These are phyloP conservation scores for Pseudisothecium myosuroides DNA, from an alignment of 225 moss, liverwort and hornwort species.

Conservation along the genomic window DNA sequence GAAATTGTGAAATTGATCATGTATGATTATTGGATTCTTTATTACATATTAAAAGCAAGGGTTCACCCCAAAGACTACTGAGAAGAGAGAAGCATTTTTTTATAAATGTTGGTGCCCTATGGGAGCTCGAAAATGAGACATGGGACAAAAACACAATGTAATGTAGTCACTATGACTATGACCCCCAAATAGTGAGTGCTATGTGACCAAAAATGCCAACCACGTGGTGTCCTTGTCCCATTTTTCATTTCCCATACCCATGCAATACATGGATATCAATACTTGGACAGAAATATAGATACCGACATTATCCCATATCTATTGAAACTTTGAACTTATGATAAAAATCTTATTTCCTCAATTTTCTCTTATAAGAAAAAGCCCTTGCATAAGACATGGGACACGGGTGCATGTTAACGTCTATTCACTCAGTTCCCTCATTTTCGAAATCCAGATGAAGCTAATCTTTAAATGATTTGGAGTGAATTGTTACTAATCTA, in stretches of 20 bases:
- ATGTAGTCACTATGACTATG: neutral
- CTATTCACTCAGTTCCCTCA: neutral
- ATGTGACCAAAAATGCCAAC: neutral
- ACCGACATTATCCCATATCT: neutral
- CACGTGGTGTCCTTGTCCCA: neutral
- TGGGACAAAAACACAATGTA: neutral
- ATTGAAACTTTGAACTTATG: neutral
- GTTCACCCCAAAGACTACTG: neutral
- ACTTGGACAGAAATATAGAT: neutral
- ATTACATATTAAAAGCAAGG: neutral
- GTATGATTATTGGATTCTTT: too few species aligned
- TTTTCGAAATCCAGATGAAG: neutral
- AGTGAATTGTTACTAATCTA: neutral
- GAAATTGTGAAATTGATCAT: neutral
- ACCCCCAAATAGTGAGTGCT: neutral
- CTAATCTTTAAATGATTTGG: neutral
- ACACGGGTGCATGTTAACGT: neutral
- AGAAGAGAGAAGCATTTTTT: neutral
- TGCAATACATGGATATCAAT: neutral
- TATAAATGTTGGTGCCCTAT: neutral
- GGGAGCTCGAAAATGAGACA: too few species aligned
- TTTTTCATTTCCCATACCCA: too few species aligned
- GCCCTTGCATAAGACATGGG: neutral
- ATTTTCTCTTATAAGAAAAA: neutral
- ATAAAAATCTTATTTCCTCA: neutral